Percentiles rank a stretch among this genome's conserved stretches.
phyloP scores from a whole-genome alignment of 1,284 basidiomycete species.

The Moesziomyces sp. region DNA sequence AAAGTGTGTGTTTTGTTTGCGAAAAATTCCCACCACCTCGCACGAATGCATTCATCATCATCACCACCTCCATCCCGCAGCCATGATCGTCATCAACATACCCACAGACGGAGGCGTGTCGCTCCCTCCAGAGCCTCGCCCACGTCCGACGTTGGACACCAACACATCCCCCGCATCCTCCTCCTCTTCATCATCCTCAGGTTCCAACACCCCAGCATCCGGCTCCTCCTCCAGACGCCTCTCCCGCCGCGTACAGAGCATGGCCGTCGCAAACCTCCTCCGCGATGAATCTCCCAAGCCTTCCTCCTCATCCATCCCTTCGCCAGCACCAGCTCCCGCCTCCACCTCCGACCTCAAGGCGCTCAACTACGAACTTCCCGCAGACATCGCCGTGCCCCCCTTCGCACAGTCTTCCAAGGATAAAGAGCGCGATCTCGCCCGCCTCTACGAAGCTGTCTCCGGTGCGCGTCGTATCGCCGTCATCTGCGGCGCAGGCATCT shows the following conservation, averaged over 20 bases:
- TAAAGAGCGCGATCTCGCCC: conserved; percentile 58
- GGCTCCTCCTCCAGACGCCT: conserved; percentile 27
- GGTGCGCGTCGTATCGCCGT: conserved; percentile 85
- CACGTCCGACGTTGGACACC: conserved; percentile 12
- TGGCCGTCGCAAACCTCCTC: conserved; percentile 35
- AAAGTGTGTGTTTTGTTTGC: too few species aligned
- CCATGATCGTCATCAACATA: conserved; percentile 46
- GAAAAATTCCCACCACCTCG: too few species aligned
- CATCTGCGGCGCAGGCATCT: conserved; percentile 90
- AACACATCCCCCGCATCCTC: conserved; percentile 7
- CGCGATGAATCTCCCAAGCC: conserved; percentile 18
- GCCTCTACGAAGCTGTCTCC: conserved; percentile 72
- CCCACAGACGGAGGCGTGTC: conserved; percentile 23
- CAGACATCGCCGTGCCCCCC: conserved; percentile 41
- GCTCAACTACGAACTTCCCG: conserved; percentile 51
- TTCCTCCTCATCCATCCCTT: not conserved
- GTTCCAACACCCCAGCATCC: conserved; percentile 12
- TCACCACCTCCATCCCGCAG: not conserved
- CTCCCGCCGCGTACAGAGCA: conserved; percentile 42
- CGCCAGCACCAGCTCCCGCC: not conserved
- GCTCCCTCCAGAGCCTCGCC: conserved; percentile 42
- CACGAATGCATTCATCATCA: too few species aligned
- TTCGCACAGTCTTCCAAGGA: conserved; percentile 49
- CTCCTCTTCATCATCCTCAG: conserved; percentile 11
- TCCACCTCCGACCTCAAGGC: conserved; percentile 48